Conservation (phyloP, 2,329 filamentous ascomycete genomes). For the Triangularia verruculosa region DNA sequence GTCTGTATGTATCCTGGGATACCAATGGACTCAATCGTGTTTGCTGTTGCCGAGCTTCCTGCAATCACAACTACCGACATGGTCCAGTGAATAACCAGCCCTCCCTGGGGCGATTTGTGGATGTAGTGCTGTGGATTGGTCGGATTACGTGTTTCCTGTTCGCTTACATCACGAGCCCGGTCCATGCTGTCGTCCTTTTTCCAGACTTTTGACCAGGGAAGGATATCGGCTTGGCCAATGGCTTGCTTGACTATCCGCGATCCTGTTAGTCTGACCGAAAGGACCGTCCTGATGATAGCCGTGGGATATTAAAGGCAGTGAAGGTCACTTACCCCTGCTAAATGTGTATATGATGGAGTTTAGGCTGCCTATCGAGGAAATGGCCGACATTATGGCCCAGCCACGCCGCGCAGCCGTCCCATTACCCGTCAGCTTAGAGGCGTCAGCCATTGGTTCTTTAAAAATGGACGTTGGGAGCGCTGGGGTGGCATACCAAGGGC, state of each 20-base stretch:
- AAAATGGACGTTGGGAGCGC: neutral
- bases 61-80: slow-evolving; percentile 3
- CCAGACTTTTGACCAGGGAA: slow-evolving; percentile 2
- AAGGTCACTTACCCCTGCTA: neutral
- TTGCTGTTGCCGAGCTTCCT: neutral
- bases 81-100: slow-evolving; percentile 1
- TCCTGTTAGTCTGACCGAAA: neutral
- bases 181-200: neutral
- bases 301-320: neutral
- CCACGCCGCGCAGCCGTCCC: neutral
- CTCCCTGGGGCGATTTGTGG: slow-evolving; percentile 2
- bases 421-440: neutral
- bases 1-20: slow-evolving; percentile 3
- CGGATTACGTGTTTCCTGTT: neutral
- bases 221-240: slow-evolving; percentile 1
- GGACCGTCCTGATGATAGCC: neutral
- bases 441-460: neutral
- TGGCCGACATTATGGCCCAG: neutral
- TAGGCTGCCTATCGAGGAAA: neutral
- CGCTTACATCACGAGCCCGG: neutral
- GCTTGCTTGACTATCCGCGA: neutral
- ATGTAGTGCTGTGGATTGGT: neutral
- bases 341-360: slow-evolving; percentile 6
- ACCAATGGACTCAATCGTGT: neutral
- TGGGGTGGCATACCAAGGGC: neutral